Evolutionary conservation across 2,329 filamentous ascomycete genomes (phyloP), one percentile per base, ranked within the genome.

Genomic region (Hypoxylon sp.): DNA sequence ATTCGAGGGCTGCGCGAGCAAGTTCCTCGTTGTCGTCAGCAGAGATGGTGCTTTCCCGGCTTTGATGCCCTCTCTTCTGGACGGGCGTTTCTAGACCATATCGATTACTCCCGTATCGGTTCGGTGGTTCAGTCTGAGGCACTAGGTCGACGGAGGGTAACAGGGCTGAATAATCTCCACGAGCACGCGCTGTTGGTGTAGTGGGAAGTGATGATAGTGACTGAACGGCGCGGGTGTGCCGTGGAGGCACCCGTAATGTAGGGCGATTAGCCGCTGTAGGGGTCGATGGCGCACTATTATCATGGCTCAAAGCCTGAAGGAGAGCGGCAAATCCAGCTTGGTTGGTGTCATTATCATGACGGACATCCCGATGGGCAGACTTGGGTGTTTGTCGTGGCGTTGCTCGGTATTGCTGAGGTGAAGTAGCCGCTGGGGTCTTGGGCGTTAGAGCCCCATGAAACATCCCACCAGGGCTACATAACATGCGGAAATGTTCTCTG

Each of bases 21-120:
- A 88, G 80, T 73, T 88, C 86, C 73, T 85, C 88, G 55, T 86
- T 87, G 64, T 90, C 86, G 47, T 86, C 86, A 19, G 88, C 91
- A 0, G 93, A 96, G 53, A 96, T 94, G 1, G 93, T 97, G 81
- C 92, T 95, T 78, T 97, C 94, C 66, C 93, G 89, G 78, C 93
- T 94, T 79, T 90, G 89, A 58, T 88, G 88, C 39, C 87, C 85
- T 53, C 83, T 82, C 19, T 83, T 81, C 37, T 78, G 76, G 54
- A 77, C 78, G 1, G 85, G 83, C 0, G 84, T 85, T n/a, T 81
- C 82, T 5, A 84, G 81, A 2, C 80, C 76, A 63, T 81, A 81
- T n/a, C 82, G 81, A 53, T 76, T 71, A 65, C 77, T 78, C 9
- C 74, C 64, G 66, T 83, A 81, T 46, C 84, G 83, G 19, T 85